Base-by-base conservation (phyloP, 108 stramenopile species). In the Cylindrotheca closterium region DNA sequence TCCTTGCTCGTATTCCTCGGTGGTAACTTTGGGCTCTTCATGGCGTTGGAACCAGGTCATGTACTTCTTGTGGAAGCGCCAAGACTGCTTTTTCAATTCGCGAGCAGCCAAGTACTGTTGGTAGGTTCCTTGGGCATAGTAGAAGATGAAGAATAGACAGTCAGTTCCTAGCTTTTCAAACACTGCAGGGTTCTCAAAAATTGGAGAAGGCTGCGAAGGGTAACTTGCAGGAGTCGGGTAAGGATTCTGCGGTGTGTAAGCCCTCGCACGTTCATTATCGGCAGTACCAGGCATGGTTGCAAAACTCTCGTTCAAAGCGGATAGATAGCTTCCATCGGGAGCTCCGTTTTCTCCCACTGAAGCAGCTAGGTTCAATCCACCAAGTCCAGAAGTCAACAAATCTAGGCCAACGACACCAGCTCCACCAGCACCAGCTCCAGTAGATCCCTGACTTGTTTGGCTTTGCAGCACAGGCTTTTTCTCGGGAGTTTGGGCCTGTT, bases 11-110 rank as follows among this genome's bases (percentile, higher is more conserved):
- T 98, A 99, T 53, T 98, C 96, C 58, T 98, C 96, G 5, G 97
- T 99, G 19, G 97, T 96, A 2, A 97, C 87, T 67, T 91, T 90
- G 0, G 96, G 96, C 70, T 97, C 96, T 57, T 95, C 91, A 63
- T 97, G 96, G 23, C 97, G 89, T 74, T 98, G 97, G 77, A 99
- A 99, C 99, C 99, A 99, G 24, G 99, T 99, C 91, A 92, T 89
- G 79, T 99, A 99, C 92, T 98, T 98, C 67, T 98, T 98, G 79
- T 99, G 99, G 78, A 92, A 99, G 58, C 99, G 82, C 99, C 99
- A 99, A 33, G 88, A 91, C 66, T 98, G 96, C 70, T 96, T 94
- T 82, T 98, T 98, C 72, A 99, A 81, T 68, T 98, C 96, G 1
- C 91, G 78, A 1, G 99, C 99, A 0, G 99, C 99, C 51, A 99